Evolutionary conservation across 768 basidiomycete genomes (phyloP), one percentile per base, ranked within the genome.

Genomic region (Kwoniella pini): DNA sequence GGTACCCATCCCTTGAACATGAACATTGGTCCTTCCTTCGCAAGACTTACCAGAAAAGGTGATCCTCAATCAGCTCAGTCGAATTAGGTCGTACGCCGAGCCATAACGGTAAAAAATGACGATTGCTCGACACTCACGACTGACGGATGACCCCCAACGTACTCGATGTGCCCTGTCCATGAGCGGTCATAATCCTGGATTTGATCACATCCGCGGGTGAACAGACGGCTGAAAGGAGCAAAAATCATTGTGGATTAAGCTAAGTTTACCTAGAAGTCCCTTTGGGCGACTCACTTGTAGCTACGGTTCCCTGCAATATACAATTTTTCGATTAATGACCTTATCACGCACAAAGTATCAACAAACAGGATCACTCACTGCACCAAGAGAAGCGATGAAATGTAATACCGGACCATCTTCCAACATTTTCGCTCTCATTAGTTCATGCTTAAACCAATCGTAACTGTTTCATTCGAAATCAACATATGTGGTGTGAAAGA

Each of bases 391-490:
- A 1, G 91, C 91, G 0, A 88, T 85, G 68, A 92, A 91, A 73
- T 95, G 92, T 58, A 85, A 86, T 21, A 80, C 72, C 52, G 92
- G 90, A 69, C 92, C 92, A 67, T 95, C 92, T 0, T 87, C 78
- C 65, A 94, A 88, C 72, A 88, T 85, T 6, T 77, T 66, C 2
- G 85, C 85, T 77, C 86, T 86, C 49, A 93, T 78, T 4, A 94
- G 81, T 70, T 90, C 87, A 2, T 86, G 82, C 78, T 95, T 95
- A 85, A 92, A 91, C 77, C 89, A 91, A 77, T 95, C 92, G 71
- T 95, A 95, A 11, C 88, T 90, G 57, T 4, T 12, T 17, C 17
- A n/a, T 31, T 1, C 17, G 2, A 1, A 6, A 4, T 31, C 27
- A 50, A 2, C 15, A 31, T 13, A 13, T 6, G 13, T 26, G 28